Base-by-base conservation (phyloP, 352 stramenopile genomes). In the Pythium oligandrum region DNA sequence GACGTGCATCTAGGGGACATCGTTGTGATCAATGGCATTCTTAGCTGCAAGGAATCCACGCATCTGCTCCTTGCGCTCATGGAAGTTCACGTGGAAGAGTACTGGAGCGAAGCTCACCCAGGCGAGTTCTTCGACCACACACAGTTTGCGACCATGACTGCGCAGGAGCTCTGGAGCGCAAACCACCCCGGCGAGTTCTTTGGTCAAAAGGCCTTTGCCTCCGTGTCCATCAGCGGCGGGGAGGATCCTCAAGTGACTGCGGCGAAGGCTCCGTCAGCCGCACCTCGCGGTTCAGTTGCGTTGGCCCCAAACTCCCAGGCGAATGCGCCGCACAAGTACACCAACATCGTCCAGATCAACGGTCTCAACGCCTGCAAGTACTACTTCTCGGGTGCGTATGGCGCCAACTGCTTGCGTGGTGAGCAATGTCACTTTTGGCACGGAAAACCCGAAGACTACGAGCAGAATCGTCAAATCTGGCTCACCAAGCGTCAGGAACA, bases 301-400 rank as follows among this genome's bases (percentile, higher is more conserved):
- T 58, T 88, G 12, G 64, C 69, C 4, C 75, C 77, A 33, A 71
- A 73, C 11, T 86, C 77, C 0, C 78, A 88, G 34, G 73, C 77
- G 1, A 45, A 48, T 0, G 59, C 61, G 4, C 42, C 48, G 1
- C 68, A 82, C 53, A 90, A 88, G 55, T 92, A 94, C 73, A 88
- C 79, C 51, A 91, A 94, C 54, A 89, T 92, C 44, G 83, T 94
- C 36, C 68, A 77, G 34, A 64, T 92, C 48, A 60, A 88, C 51
- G 83, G 83, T 48, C 85, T 87, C 51, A 90, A 92, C 42, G 72
- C 79, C 1, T 94, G 81, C 68, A 94, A 94, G 57, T 94, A 88
- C 61, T 89, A 92, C 58, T 94, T 94, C 58, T 83, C 78, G 26
- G 62, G 81, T 4, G 73, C 78, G 3, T 59, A 64, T 4, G 76